Conservation (phyloP, 768 basidiomycete genomes). For the Lactarius evosmus region DNA sequence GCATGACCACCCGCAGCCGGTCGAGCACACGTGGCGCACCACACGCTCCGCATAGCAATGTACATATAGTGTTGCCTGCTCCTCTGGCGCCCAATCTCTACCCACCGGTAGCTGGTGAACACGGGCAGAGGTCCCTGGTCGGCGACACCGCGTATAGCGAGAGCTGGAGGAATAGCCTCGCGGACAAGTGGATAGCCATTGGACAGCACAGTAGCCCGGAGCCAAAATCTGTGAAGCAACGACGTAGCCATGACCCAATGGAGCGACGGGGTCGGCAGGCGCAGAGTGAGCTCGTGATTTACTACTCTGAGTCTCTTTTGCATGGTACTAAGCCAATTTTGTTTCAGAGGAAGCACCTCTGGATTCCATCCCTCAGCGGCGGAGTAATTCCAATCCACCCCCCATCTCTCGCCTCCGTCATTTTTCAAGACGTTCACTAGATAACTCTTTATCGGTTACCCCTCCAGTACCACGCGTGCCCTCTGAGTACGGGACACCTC, state of each 20-base stretch:
- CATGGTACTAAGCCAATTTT: neutral
- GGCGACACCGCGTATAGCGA: constrained; percentile 1
- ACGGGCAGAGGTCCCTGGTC: neutral
- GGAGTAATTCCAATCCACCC: constrained; percentile 23
- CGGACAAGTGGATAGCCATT: constrained; percentile 25
- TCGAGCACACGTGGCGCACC: constrained; percentile 50
- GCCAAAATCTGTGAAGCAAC: neutral
- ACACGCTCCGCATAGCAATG: constrained; percentile 55
- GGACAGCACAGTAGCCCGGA: constrained; percentile 3
- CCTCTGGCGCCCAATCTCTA: constrained; percentile 51
- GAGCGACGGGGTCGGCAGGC: constrained; percentile 1
- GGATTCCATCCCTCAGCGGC: neutral
- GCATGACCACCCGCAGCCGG: constrained; percentile 28
- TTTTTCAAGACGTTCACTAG: neutral
- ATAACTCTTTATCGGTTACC: neutral
- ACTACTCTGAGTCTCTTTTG: neutral
- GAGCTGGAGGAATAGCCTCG: constrained; percentile 16
- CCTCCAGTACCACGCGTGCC: constrained; percentile 24
- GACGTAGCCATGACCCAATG: constrained; percentile 2
- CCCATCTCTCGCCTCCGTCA: constrained; percentile 14
- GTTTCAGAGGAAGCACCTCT: constrained; percentile 9
- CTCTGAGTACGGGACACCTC: neutral
- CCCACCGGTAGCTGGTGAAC: constrained; percentile 2
- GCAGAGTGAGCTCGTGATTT: constrained; percentile 15
- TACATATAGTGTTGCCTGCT: constrained; percentile 66